A percentile compares a stretch with the other conserved stretches of the same genome.
Evolutionary conservation across 768 basidiomycete genomes (phyloP).

Genomic region (Chalciporus piperatus): DNA sequence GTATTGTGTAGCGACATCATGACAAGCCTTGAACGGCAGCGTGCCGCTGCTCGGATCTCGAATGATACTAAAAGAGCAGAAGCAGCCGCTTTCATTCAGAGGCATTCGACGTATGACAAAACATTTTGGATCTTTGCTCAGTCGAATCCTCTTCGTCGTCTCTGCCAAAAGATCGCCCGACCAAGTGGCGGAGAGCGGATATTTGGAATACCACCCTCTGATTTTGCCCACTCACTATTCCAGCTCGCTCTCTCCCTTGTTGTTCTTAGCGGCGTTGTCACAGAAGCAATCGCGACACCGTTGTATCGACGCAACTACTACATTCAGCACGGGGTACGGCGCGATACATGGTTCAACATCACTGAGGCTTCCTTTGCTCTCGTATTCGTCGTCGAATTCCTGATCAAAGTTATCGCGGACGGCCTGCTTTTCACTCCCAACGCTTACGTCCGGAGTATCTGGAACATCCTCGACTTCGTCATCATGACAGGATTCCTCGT

Average conservation of each 20-base stretch:
- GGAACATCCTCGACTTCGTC: constrained; percentile 89
- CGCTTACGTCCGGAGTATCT: constrained; percentile 86
- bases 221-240: constrained; percentile 65
- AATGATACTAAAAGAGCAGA: constrained; percentile 65
- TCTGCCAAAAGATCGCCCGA: constrained; percentile 81
- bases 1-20: constrained; percentile 55
- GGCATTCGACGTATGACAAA: constrained; percentile 87
- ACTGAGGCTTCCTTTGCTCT: constrained; percentile 72
- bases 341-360: constrained; percentile 85
- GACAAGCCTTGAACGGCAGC: constrained; percentile 58
- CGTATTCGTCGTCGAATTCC: constrained; percentile 73
- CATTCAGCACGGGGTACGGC: constrained; percentile 50
- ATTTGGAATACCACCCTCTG: constrained; percentile 70
- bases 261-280: constrained; percentile 77
- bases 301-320: constrained; percentile 77
- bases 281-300: constrained; percentile 83
- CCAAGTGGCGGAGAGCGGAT: constrained; percentile 86
- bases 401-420: constrained; percentile 90
- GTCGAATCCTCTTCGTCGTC: constrained; percentile 62
- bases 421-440: constrained; percentile 90
- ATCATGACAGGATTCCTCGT: constrained; percentile 76
- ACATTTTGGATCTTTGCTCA: constrained; percentile 89
- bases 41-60: constrained; percentile 45
- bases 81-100: constrained; percentile 83
- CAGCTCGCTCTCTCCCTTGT: constrained; percentile 70